phyloP scores from a whole-genome alignment of 108 stramenopile species.

The Conticribra weissflogii region DNA sequence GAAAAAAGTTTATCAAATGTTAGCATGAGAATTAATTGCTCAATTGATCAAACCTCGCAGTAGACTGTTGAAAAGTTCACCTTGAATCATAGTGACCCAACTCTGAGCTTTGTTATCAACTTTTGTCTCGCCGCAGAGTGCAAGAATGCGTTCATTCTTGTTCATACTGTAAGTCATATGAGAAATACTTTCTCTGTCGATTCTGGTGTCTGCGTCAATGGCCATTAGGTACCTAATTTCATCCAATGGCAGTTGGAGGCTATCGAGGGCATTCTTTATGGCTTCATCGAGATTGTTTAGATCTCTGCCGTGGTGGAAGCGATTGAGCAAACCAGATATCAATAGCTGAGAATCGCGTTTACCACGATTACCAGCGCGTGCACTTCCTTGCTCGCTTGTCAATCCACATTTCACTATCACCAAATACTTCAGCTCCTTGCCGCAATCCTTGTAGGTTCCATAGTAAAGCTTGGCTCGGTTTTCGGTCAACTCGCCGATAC shows the following conservation, averaged over 20 bases:
- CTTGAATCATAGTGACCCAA: constrained; percentile 71
- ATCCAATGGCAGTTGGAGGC: constrained; percentile 48
- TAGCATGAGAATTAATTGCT: no score
- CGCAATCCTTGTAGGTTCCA: constrained; percentile 48
- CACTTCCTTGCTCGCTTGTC: constrained; percentile 42
- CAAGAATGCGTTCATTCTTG: constrained; percentile 53
- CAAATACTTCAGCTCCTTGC: constrained; percentile 57
- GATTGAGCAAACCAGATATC: constrained; percentile 53
- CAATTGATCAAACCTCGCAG: no score
- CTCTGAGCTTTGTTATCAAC: constrained; percentile 62
- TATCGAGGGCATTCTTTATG: constrained; percentile 50
- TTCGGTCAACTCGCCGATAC: constrained; percentile 49
- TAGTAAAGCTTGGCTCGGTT: constrained; percentile 55
- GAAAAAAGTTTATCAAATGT: no score
- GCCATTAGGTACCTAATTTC: constrained; percentile 63
- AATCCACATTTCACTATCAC: constrained; percentile 60
- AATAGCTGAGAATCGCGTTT: constrained; percentile 68
- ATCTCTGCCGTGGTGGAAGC: constrained; percentile 56
- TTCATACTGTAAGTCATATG: constrained; percentile 62
- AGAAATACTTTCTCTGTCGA: constrained; percentile 49
- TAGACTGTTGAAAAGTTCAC: no score
- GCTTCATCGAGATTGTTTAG: constrained; percentile 54
- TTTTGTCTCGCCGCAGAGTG: constrained; percentile 65
- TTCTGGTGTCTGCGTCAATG: constrained; percentile 63
- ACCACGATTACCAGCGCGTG: constrained; percentile 60